A percentile compares a stretch with the other conserved stretches of the same genome.
These are phyloP conservation scores for Tetragonia tetragonoides DNA, from an alignment of 148 eudicot genomes.

Conservation along the genomic window DNA sequence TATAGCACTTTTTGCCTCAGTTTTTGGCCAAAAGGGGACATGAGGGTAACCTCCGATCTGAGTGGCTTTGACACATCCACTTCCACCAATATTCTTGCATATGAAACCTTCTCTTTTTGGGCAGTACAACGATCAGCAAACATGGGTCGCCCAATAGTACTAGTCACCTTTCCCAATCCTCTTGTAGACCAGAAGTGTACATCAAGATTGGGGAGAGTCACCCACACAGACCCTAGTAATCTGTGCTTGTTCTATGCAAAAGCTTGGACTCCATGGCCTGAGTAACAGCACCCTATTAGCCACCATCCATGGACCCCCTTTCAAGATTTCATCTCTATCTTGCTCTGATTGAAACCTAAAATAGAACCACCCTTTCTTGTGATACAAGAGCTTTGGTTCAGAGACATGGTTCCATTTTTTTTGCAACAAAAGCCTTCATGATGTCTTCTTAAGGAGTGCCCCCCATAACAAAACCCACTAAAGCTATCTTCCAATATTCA, in stretches of 20 bases:
- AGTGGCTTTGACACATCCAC: not conserved
- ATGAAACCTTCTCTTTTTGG: not conserved
- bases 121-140: not conserved
- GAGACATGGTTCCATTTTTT: not conserved
- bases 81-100: not conserved
- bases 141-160: not conserved
- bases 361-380: not conserved
- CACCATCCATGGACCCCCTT: not conserved
- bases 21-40: not conserved
- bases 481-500: not conserved
- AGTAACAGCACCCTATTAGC: not conserved
- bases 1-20: not conserved
- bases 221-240: not conserved
- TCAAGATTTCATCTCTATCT: not conserved
- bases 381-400: not conserved
- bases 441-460: not conserved
- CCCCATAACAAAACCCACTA: not conserved
- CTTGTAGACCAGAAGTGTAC: not conserved
- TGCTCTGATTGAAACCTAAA: not conserved
- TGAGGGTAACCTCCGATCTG: not conserved
- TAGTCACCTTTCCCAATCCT: not conserved
- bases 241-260: not conserved
- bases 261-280: not conserved
- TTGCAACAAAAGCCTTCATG: not conserved
- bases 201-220: not conserved